Base-by-base conservation (phyloP, 345 rosid genomes). In the Populus euphratica region DNA sequence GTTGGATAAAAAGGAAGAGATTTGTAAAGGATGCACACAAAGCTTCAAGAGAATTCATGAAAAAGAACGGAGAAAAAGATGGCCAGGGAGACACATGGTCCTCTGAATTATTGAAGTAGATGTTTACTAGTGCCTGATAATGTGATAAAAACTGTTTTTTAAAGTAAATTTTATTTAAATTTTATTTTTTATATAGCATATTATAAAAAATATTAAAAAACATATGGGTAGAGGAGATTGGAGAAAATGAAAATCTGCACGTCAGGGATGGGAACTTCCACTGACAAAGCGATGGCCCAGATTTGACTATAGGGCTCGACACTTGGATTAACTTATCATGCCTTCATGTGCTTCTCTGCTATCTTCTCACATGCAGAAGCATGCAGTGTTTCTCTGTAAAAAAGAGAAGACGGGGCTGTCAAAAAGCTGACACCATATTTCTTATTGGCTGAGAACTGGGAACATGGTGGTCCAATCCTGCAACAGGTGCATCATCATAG, bases 261-360 rank as follows among this genome's bases (percentile, higher is more conserved):
- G 50, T 14, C 12, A 39, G 1, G 12, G 16, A 13, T 50, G 41
- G 69, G 56, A 16, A 36, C 69, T 17, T 59, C 41, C 71, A 52
- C 27, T 23, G 12, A 64, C 78, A 70, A 56, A 70, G 59, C 7
- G 68, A 77, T 79, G 84, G 80, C 62, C 63, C 79, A 25, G 62
- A 82, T 66, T 80, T 76, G 82, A 77, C 75, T 49, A 69, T 4
- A 65, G 20, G 25, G 70, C 17, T 47, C 50, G 50, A 47, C 50
- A 47, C 3, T 70, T 67, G 79, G 68, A 76, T 33, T 41, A 62
- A 61, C 54, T 62, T 62, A 69, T 69, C 82, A 74, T 33, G 4
- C 25, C 62, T 68, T 5, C 82, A 85, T 77, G 89, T 80, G 88
- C 81, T 64, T n/a, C 54, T 83, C 88, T 85, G 82, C 39, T 35